phyloP scores from a whole-genome alignment of 2,329 filamentous ascomycete genomes.

The Blumeriella jaapii region DNA sequence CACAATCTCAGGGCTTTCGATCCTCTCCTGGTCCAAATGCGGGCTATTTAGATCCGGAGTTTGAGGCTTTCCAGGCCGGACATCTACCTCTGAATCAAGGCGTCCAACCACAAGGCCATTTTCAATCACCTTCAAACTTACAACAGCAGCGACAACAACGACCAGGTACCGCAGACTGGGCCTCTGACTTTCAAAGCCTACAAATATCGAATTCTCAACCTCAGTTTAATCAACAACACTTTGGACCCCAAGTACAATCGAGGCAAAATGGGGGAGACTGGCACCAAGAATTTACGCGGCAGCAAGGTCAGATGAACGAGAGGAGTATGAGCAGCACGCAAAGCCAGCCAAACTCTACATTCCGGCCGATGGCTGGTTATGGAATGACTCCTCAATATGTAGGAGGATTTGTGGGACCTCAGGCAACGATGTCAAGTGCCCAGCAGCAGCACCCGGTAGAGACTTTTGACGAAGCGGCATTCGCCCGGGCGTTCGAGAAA shows the following conservation, averaged over 20 bases:
- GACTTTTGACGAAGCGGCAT: conserved; percentile 42
- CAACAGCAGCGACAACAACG: conserved; percentile 12
- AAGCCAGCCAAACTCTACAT: conserved; percentile 6
- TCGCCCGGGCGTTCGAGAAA: conserved; percentile 37
- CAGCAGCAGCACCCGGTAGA: conserved; percentile 28
- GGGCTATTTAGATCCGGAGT: conserved; percentile 51
- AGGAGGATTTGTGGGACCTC: conserved; percentile 10
- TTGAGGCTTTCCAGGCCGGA: conserved; percentile 55
- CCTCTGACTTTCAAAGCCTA: conserved; percentile 36
- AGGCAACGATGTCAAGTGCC: conserved; percentile 7
- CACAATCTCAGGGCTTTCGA: conserved; percentile 43
- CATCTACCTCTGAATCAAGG: conserved; percentile 28
- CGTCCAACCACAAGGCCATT: conserved; percentile 16
- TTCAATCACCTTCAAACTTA: conserved; percentile 10
- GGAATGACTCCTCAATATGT: conserved; percentile 9
- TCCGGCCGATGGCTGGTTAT: conserved; percentile 12
- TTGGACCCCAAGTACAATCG: conserved; percentile 14
- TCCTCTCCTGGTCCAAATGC: conserved; percentile 40
- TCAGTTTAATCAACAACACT: conserved; percentile 26
- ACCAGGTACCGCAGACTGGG: conserved; percentile 25
- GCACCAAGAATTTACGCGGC: conserved; percentile 46
- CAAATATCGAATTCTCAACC: conserved; percentile 27
- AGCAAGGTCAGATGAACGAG: conserved; percentile 23
- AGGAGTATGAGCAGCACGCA: conserved; percentile 14
- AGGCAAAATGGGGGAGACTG: conserved; percentile 29